Evolutionary conservation across 2,329 filamentous ascomycete species (phyloP), one percentile per base, ranked within the genome.

Genomic region (Pseudogymnoascus sp.): DNA sequence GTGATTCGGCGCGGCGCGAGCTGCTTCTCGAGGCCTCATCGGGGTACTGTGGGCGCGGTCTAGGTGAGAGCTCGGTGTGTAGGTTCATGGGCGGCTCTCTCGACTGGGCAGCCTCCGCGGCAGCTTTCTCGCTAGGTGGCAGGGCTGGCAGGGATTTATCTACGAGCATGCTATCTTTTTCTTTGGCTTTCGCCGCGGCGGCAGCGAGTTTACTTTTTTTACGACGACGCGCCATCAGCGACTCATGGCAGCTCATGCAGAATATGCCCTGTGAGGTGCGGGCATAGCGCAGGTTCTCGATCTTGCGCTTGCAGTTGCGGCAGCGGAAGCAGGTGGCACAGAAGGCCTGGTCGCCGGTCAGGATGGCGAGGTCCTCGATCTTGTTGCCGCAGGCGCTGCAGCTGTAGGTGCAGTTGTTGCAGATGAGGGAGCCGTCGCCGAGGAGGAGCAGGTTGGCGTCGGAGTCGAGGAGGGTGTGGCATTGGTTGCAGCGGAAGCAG

Each of bases 321-420:
- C 95, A 99, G 71, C 93, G 86, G 79, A 99, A 99, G 78, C 95
- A 99, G 63, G 91, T 93, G 46, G 93, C 92, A 77, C 95, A 99
- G 75, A 97, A 99, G 49, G 95, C 95, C 78, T 99, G 93, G 72
- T 99, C 95, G 68, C 95, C 95, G 0, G 95, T 99, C 69, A 99
- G 82, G 75, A 99, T 99, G 67, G 95, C 95, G 66, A 97, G 82
- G 74, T 99, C 95, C 75, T 99, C 95, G 69, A 99, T 99, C 81
- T 99, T 99, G 80, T 96, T 93, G 64, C 88, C 87, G 77, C 95
- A 99, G 62, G 93, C 93, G 76, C 88, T 96, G 81, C 95, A 99
- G 82, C 93, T 97, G 77, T 99, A 99, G 62, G 95, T 97, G 80
- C 95, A 99, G 77, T 97, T 96, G 80, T 96, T 97, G 83, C 95